phyloP scores from a whole-genome alignment of 202 grass and related monocot genomes.

The Setaria italica region DNA sequence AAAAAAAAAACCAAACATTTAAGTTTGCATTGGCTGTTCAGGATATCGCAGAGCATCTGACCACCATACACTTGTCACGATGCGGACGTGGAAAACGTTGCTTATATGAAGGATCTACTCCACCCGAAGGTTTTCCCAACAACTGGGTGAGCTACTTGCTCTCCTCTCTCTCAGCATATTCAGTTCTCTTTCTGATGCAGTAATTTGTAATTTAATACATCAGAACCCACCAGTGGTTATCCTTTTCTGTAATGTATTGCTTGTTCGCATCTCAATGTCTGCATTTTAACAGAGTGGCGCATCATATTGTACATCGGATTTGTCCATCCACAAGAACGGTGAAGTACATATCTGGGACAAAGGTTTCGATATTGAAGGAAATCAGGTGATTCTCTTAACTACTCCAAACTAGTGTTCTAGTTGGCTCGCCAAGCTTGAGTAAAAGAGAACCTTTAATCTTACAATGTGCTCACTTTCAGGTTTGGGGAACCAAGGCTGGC shows the following conservation, averaged over 20 bases:
- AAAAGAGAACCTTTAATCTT: not conserved
- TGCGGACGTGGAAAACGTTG: constrained; percentile 89
- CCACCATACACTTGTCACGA: constrained; percentile 82
- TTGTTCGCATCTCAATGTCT: constrained; percentile 22
- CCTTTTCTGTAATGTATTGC: constrained; percentile 25
- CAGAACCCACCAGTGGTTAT: not conserved
- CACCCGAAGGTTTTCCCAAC: constrained; percentile 83
- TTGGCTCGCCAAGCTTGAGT: not conserved
- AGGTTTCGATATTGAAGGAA: constrained; percentile 80
- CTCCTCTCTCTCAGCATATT: constrained; percentile 16
- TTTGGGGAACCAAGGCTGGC: constrained; percentile 86
- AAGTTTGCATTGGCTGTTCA: constrained; percentile 50
- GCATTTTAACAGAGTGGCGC: constrained; percentile 70
- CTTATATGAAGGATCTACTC: constrained; percentile 94
- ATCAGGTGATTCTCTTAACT: constrained; percentile 59
- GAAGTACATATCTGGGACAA: constrained; percentile 93
- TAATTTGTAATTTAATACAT: constrained; percentile 24
- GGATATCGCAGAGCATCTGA: constrained; percentile 96
- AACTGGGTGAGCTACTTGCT: constrained; percentile 73
- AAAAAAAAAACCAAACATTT: not conserved
- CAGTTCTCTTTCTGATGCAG: not conserved
- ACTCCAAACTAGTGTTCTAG: not conserved
- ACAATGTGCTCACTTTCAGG: constrained; percentile 52
- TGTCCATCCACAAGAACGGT: constrained; percentile 81
- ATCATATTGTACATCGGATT: constrained; percentile 82